Conservation (phyloP, 768 basidiomycete species). For the Suillus variegatus region DNA sequence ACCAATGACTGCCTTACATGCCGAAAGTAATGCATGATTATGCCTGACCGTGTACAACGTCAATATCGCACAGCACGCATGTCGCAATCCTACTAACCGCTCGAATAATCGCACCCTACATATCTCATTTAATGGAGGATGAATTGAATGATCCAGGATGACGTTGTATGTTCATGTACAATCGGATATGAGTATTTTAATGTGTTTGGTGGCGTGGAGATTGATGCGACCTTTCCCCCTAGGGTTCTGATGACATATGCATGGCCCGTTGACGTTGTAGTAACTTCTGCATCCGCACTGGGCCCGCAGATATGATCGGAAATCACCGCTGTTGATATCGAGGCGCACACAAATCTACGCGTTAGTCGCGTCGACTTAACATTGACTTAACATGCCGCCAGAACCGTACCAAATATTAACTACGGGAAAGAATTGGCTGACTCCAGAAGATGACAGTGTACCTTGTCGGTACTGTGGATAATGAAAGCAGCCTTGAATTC, state of each 20-base stretch:
- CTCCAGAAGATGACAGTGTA: too few relatives aligned
- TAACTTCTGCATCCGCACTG: neutral
- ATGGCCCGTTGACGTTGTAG: neutral
- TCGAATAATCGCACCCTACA: neutral
- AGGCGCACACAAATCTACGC: too few relatives aligned
- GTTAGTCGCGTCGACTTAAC: neutral
- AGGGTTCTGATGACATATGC: neutral
- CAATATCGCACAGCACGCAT: neutral
- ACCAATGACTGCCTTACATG: neutral
- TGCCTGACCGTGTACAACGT: neutral
- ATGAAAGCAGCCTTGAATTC: too few relatives aligned
- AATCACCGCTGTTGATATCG: neutral
- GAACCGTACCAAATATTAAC: neutral
- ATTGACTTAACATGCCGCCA: too few relatives aligned
- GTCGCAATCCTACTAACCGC: neutral
- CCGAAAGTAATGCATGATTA: constrained; percentile 3
- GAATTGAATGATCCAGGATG: neutral
- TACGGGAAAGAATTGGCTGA: neutral
- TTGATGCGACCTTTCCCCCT: neutral
- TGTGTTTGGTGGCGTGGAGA: neutral
- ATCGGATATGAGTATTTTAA: neutral
- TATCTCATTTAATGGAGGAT: neutral
- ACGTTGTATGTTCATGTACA: neutral
- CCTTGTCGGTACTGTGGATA: too few relatives aligned
- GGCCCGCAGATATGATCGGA: neutral